Evolutionary conservation across 2,329 filamentous ascomycete species (phyloP).

Genomic region (Cercospora zeae-maydis): DNA sequence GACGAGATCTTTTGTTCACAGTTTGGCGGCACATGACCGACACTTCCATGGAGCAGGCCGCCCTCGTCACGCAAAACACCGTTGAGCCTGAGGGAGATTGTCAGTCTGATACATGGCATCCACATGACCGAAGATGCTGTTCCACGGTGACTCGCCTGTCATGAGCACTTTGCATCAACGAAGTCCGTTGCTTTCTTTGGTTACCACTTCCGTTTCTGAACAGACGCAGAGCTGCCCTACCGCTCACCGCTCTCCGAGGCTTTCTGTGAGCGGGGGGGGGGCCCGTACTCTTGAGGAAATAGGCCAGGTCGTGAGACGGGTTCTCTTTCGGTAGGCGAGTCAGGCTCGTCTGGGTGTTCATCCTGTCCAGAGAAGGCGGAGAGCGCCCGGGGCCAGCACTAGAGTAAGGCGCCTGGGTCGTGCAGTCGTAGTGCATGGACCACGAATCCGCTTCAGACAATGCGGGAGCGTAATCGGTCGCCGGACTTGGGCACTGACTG

Average conservation of each 20-base stretch:
- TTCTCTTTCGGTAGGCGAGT: conserved; percentile 30
- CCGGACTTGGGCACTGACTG: conserved; percentile 13
- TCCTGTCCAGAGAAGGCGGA: conserved; percentile 24
- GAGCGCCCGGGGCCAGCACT: conserved; percentile 19
- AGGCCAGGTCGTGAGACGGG: conserved; percentile 37
- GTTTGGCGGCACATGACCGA: conserved; percentile 22
- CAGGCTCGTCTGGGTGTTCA: conserved; percentile 34
- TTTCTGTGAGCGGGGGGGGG: conserved; percentile 33
- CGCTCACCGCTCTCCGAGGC: conserved; percentile 27
- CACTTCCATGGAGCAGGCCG: conserved; percentile 25
- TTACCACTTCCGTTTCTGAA: conserved; percentile 22
- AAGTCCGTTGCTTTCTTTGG: conserved; percentile 11
- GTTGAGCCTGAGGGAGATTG: conserved; percentile 14
- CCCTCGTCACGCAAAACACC: conserved; percentile 30
- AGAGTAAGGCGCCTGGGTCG: conserved; percentile 30
- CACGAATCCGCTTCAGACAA: conserved; percentile 26
- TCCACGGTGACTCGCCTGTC: conserved; percentile 22
- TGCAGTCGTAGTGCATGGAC: conserved; percentile 32
- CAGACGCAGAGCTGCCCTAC: conserved; percentile 36
- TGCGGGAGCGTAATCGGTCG: conserved; percentile 13
- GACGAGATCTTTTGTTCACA: conserved; percentile 37
- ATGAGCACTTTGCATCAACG: conserved; percentile 22
- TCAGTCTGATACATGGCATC: conserved; percentile 16
- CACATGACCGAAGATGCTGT: background rate
- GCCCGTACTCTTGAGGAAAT: conserved; percentile 40